Percentiles rank a stretch among this genome's conserved stretches.
phyloP scores from a whole-genome alignment of 1,284 basidiomycete species.

The Mycena sp. region DNA sequence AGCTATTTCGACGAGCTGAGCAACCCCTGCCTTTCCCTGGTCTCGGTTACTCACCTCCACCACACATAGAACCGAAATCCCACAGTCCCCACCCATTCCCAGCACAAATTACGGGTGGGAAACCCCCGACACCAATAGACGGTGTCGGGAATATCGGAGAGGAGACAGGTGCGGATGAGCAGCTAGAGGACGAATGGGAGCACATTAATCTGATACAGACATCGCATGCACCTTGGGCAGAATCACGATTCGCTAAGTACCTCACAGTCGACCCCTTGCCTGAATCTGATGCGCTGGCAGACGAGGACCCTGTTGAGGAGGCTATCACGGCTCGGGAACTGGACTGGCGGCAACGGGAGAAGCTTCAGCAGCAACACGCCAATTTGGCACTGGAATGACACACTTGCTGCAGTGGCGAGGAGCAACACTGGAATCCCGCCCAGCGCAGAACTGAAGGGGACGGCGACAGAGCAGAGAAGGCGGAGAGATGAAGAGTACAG shows the following conservation, averaged over 20 bases:
- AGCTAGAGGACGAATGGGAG: conserved; percentile 7
- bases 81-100: not conserved
- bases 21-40: not conserved
- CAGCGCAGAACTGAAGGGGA: not conserved
- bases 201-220: not conserved
- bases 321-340: no score
- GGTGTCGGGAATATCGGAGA: no score
- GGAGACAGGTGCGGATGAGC: conserved; percentile 3
- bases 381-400: no score
- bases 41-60: conserved; percentile 11
- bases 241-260: conserved; percentile 18
- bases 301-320: not conserved
- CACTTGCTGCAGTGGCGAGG: no score
- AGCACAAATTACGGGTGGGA: no score
- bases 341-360: no score
- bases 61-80: not conserved
- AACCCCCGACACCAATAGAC: not conserved
- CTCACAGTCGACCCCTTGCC: not conserved
- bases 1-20: conserved; percentile 1
- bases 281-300: not conserved
- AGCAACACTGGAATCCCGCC: not conserved
- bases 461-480: not conserved
- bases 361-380: not conserved
- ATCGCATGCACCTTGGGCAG: conserved; percentile 3
- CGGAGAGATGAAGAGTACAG: not conserved